Evolutionary conservation across 441 rosid species (phyloP).

Genomic region (Bruguiera hainesii): DNA sequence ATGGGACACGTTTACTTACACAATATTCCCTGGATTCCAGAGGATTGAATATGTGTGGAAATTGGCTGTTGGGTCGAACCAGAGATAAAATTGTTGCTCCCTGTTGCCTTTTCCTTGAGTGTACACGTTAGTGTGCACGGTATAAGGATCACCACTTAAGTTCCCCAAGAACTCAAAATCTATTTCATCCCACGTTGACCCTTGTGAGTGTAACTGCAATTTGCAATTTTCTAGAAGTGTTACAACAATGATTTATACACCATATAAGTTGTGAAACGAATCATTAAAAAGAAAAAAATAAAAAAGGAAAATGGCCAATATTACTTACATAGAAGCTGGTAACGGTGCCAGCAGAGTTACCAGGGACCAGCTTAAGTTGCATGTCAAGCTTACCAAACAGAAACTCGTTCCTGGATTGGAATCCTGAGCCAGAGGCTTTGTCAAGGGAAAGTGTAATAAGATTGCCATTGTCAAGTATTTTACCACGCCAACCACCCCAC

Average conservation of each 20-base stretch:
- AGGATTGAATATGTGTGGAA: slow-evolving; percentile 45
- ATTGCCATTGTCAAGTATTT: slow-evolving; percentile 41
- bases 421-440: slow-evolving; percentile 46
- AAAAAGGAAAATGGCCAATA: neutral
- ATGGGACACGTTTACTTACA: slow-evolving; percentile 23
- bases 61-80: slow-evolving; percentile 42
- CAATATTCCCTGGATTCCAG: slow-evolving; percentile 40
- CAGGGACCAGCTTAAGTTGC: slow-evolving; percentile 52
- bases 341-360: slow-evolving; percentile 48
- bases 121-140: slow-evolving; percentile 36
- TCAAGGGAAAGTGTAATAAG: slow-evolving; percentile 46
- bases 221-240: neutral
- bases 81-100: slow-evolving; percentile 42
- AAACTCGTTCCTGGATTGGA: slow-evolving; percentile 44
- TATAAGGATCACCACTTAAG: slow-evolving; percentile 38
- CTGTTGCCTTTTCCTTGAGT: slow-evolving; percentile 39
- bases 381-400: slow-evolving; percentile 45
- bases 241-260: neutral
- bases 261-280: neutral
- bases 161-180: slow-evolving; percentile 44
- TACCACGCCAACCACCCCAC: slow-evolving; percentile 52
- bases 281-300: neutral
- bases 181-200: slow-evolving; percentile 40
- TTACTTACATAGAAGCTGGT: slow-evolving; percentile 36
- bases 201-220: slow-evolving; percentile 28